Base-by-base conservation (phyloP, 2,329 filamentous ascomycete species). In the Mycosphaerelloides madeirae region DNA sequence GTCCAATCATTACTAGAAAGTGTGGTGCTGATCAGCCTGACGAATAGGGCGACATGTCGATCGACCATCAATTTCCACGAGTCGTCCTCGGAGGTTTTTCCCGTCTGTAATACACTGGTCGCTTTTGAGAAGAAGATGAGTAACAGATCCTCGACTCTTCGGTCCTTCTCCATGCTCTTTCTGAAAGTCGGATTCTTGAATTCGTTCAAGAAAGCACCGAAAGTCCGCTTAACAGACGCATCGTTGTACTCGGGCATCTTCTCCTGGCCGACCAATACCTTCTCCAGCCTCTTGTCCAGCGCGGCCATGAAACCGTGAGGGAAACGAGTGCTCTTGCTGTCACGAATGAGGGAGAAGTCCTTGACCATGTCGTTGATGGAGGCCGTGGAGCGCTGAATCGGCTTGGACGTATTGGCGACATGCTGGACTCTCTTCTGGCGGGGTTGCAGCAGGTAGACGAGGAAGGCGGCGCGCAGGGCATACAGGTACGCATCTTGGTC, bases 111-210 rank as follows among this genome's bases (percentile, higher is more conserved):
- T 50, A 95, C 90, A 65, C 95, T 94, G 35, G 88, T 95, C 6
- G 93, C 90, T 52, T 87, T 85, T 1, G 90, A 94, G 69, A 94
- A 97, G 74, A 98, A 97, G 53, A 97, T 96, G 56, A 98, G 76
- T 40, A 98, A 81, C 40, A 97, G 72, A 52, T 95, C 90, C 67
- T 98, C 93, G 16, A 95, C 84, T 61, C 91, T 84, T 51, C 91
- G 80, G 66, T 96, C 91, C 69, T 95, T 95, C 62, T 96, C 89
- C 73, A 96, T 88, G 47, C 83, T 84, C 70, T 89, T 94, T 55
- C 87, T 84, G 62, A 96, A 96, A 35, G 80, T 82, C 50, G 83
- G 83, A 51, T 94, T 87, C 57, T 91, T 96, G 65, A 98, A 86
- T 44, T 88, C 85, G 47, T 91, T 96, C 64, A 96, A 84, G 53